Evolutionary conservation across 2,329 filamentous ascomycete species (phyloP).

Genomic region (Ophiostoma sp.): DNA sequence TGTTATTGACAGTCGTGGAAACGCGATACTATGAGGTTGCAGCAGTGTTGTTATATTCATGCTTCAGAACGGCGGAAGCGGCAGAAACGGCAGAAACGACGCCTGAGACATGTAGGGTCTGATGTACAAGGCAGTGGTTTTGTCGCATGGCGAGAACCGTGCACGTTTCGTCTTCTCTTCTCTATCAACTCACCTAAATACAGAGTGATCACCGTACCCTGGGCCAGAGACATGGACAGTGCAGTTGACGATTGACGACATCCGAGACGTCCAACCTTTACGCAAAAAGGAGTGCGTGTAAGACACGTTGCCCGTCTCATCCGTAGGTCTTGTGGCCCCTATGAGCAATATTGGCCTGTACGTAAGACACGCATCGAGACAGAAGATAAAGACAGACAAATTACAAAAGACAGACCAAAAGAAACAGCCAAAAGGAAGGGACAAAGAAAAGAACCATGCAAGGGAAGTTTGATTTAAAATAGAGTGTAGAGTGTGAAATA

Average conservation of each 20-base stretch:
- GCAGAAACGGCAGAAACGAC: conserved; percentile 4
- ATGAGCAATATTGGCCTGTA: background rate
- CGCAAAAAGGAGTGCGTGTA: too few species aligned
- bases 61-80: conserved; percentile 4
- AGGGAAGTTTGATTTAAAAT: background rate
- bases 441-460: background rate
- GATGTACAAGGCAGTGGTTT: conserved; percentile 2
- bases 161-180: background rate
- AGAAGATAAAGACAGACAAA: background rate
- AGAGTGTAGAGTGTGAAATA: too few species aligned
- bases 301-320: background rate
- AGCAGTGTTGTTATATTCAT: background rate
- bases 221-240: too few species aligned
- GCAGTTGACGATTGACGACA: too few species aligned
- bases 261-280: too few species aligned
- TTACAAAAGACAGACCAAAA: background rate
- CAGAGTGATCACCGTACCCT: too few species aligned
- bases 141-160: conserved; percentile 8
- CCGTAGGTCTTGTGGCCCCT: background rate
- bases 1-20: too few species aligned
- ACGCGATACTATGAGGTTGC: background rate
- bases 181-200: background rate
- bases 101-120: conserved; percentile 2
- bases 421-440: background rate
- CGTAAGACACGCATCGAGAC: background rate